Percentiles rank a stretch among this genome's conserved stretches.
Evolutionary conservation across 768 basidiomycete genomes (phyloP).

Genomic region (Lactarius quietus): DNA sequence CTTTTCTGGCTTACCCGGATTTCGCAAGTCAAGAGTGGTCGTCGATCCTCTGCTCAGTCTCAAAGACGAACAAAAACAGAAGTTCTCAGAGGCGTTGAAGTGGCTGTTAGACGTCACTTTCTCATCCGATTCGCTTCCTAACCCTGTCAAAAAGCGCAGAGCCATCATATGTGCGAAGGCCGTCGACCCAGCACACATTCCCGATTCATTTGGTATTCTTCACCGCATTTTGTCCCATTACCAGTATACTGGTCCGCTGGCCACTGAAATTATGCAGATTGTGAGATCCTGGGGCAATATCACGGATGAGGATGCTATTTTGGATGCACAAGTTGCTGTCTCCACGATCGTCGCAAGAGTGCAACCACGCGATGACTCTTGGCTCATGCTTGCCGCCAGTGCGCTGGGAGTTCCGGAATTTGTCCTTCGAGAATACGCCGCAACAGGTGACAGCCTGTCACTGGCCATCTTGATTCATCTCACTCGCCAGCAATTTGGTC

Average conservation of each 20-base stretch:
- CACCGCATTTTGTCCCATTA: too few relatives aligned
- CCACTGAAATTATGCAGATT: too few relatives aligned
- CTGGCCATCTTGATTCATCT: not conserved
- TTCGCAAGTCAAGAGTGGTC: not conserved
- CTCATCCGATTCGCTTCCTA: not conserved
- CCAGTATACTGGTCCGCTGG: too few relatives aligned
- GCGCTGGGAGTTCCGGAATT: not conserved
- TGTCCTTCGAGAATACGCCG: not conserved
- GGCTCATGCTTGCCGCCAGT: too few relatives aligned
- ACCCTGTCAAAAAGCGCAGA: not conserved
- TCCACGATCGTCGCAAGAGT: too few relatives aligned
- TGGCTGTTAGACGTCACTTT: not conserved
- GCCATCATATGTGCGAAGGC: too few relatives aligned
- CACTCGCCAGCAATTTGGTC: not conserved
- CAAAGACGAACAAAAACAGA: not conserved
- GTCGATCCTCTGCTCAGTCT: not conserved
- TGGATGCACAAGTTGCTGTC: too few relatives aligned
- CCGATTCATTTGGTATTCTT: too few relatives aligned
- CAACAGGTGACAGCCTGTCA: not conserved
- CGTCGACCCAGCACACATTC: too few relatives aligned
- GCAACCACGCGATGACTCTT: too few relatives aligned
- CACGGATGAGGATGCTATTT: too few relatives aligned
- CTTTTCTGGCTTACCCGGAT: not conserved
- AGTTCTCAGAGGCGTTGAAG: not conserved
- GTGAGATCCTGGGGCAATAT: too few relatives aligned